Percentiles rank a stretch among this genome's conserved stretches.
Conservation (phyloP, 176 grass and related monocot genomes). For the Puya raimondii region DNA sequence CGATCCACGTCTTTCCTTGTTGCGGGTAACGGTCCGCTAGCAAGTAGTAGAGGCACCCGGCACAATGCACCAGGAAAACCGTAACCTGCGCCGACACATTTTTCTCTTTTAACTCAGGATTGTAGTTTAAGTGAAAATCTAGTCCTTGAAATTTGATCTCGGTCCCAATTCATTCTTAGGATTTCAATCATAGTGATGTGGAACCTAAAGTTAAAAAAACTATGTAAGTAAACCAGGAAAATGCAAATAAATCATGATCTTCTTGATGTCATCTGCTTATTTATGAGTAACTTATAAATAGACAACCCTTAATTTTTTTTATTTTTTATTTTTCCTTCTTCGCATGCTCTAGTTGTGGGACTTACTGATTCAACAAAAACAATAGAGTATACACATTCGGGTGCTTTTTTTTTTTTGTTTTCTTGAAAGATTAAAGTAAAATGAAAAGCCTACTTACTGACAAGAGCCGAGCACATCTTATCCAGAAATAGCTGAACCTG, state of each 20-base stretch:
- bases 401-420: no score
- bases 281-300: constrained; percentile 10
- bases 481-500: constrained; percentile 97
- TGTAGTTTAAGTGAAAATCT: background rate
- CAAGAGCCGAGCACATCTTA: constrained; percentile 56
- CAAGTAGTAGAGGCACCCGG: constrained; percentile 81
- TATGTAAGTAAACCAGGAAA: background rate
- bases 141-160: no score
- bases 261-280: background rate
- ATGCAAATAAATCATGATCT: background rate
- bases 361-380: background rate
- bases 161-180: background rate
- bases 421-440: background rate
- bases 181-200: background rate
- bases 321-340: background rate
- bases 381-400: background rate
- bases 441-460: constrained; percentile 24
- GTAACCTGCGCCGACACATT: constrained; percentile 45
- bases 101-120: background rate
- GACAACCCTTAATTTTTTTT: background rate
- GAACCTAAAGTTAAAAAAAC: background rate
- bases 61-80: constrained; percentile 82
- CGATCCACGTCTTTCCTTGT: constrained; percentile 84
- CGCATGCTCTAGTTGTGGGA: background rate
- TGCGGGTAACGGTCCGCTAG: constrained; percentile 75